Percentiles rank a stretch among this genome's conserved stretches.
These are phyloP conservation scores for Solanum hybrid DNA, from an alignment of 305 asterid species.

Conservation along the genomic window DNA sequence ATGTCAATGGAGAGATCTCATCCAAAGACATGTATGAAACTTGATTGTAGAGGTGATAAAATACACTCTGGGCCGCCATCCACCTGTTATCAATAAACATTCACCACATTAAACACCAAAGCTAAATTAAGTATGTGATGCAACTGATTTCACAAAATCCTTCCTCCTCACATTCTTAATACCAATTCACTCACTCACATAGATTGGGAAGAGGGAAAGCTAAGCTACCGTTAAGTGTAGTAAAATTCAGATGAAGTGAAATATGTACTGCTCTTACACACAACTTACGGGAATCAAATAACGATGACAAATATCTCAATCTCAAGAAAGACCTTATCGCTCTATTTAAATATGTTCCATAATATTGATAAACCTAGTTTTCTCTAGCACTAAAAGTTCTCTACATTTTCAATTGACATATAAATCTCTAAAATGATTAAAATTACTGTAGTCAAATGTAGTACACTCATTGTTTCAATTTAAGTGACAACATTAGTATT, in stretches of 20 bases:
- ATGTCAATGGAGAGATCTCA: slow-evolving; percentile 91
- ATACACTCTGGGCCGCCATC: slow-evolving; percentile 88
- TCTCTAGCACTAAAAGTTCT: background rate
- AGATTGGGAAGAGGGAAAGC: background rate
- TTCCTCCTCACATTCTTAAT: background rate
- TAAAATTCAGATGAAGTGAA: background rate
- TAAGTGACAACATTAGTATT: background rate
- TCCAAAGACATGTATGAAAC: slow-evolving; percentile 94
- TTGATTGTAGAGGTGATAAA: slow-evolving; percentile 91
- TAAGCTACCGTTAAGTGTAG: background rate
- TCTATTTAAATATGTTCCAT: background rate
- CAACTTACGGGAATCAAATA: background rate
- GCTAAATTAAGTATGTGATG: background rate
- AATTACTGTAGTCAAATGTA: background rate
- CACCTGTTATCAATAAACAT: slow-evolving; percentile 44
- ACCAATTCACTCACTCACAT: background rate
- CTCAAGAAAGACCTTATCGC: background rate
- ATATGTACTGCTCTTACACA: background rate
- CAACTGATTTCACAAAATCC: background rate
- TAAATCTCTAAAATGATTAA: background rate
- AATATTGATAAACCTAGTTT: background rate
- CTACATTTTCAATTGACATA: background rate
- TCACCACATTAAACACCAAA: slow-evolving; percentile 11
- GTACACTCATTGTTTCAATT: background rate
- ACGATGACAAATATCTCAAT: background rate